These are phyloP conservation scores for Cercospora sojina DNA, from an alignment of 2,329 filamentous ascomycete species.

Conservation along the genomic window DNA sequence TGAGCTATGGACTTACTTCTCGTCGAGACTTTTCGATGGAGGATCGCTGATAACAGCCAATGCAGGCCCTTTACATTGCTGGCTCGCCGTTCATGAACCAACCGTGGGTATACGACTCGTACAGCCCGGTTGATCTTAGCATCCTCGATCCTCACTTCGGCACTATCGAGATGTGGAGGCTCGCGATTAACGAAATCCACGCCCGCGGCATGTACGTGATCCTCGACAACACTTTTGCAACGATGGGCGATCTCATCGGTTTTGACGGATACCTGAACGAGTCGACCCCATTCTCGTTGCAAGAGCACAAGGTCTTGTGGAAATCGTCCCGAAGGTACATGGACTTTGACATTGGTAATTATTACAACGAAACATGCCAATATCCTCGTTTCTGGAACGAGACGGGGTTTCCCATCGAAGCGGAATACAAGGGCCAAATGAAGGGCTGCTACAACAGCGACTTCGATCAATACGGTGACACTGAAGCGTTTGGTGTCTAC, in stretches of 20 bases:
- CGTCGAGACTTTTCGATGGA: background rate
- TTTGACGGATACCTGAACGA: conserved; percentile 60
- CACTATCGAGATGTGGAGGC: conserved; percentile 57
- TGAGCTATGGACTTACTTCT: background rate
- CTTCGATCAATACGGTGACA: conserved; percentile 63
- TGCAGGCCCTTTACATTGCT: conserved; percentile 59
- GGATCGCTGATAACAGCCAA: background rate
- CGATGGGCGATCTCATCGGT: conserved; percentile 61
- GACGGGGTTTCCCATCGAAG: conserved; percentile 52
- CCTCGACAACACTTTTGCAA: conserved; percentile 63
- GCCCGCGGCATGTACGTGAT: conserved; percentile 62
- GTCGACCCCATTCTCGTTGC: conserved; percentile 54
- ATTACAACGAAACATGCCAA: conserved; percentile 48
- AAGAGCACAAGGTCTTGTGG: conserved; percentile 58
- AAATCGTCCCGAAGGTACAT: conserved; percentile 56
- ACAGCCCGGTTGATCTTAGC: conserved; percentile 56
- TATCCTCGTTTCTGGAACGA: conserved; percentile 63
- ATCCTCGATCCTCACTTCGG: conserved; percentile 63
- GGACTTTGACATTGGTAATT: conserved; percentile 57
- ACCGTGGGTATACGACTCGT: conserved; percentile 62
- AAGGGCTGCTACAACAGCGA: conserved; percentile 59
- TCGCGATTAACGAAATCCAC: conserved; percentile 59
- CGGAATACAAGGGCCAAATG: conserved; percentile 46
- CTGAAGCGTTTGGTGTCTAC: conserved; percentile 60
- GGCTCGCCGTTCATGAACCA: conserved; percentile 62